These are phyloP conservation scores for Apophysomyces variabilis DNA, from an alignment of 371 early-diverging fungal genomes.

Conservation along the genomic window DNA sequence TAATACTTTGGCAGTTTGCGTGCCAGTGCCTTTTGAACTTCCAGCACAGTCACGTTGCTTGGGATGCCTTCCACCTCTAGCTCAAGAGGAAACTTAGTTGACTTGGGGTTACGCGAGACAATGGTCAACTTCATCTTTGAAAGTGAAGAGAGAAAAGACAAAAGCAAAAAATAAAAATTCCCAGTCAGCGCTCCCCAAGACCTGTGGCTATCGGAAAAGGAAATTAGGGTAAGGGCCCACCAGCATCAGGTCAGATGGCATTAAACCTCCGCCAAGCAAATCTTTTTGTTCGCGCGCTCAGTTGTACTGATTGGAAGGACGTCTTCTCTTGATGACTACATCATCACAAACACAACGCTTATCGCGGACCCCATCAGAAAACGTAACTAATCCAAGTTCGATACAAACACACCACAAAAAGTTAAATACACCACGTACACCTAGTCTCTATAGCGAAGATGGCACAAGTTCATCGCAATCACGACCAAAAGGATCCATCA, in stretches of 20 bases:
- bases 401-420: no score
- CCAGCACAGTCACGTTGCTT: constrained; percentile 61
- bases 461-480: background rate
- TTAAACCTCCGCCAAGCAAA: no score
- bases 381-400: no score
- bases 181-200: background rate
- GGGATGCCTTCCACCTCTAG: constrained; percentile 62
- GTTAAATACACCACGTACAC: no score
- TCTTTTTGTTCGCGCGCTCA: no score
- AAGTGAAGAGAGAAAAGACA: constrained; percentile 2
- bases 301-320: no score
- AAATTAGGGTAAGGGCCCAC: background rate
- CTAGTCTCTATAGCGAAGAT: no score
- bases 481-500: background rate
- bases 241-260: no score
- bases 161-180: background rate
- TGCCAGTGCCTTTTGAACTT: constrained; percentile 67
- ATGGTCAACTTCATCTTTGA: constrained; percentile 48
- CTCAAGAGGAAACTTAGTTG: constrained; percentile 58
- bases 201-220: background rate
- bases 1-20: constrained; percentile 65
- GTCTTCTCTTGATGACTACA: no score
- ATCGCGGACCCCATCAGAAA: no score
- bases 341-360: no score
- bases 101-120: constrained; percentile 49